Conservation (phyloP, 352 stramenopile species). For the Globisporangium lucens region DNA sequence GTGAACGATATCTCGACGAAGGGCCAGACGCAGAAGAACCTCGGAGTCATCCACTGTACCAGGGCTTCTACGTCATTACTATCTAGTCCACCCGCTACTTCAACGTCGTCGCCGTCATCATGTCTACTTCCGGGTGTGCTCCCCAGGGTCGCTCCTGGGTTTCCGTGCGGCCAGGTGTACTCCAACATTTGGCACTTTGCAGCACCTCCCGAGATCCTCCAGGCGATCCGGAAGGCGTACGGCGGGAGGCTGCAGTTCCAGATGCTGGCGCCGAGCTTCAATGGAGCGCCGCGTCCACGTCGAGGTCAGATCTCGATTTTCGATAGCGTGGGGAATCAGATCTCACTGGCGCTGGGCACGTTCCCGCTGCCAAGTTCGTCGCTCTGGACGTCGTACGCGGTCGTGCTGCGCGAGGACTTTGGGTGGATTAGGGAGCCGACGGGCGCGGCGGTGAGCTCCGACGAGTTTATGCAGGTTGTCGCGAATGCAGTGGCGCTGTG, state of each 20-base stretch:
- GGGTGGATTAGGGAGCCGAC: constrained; percentile 62
- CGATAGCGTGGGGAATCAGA: constrained; percentile 20
- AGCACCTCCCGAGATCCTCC: constrained; percentile 30
- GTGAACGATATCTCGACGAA: constrained; percentile 55
- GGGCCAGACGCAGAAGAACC: constrained; percentile 41
- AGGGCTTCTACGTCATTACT: not conserved
- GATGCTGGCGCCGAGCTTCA: constrained; percentile 65
- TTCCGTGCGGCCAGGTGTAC: constrained; percentile 67
- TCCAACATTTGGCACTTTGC: constrained; percentile 69
- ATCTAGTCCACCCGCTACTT: not conserved
- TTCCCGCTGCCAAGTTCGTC: constrained; percentile 42
- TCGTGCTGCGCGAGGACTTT: constrained; percentile 71
- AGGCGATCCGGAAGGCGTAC: constrained; percentile 38
- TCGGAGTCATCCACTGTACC: constrained; percentile 33
- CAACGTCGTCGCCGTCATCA: not conserved
- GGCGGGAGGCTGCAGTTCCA: constrained; percentile 65
- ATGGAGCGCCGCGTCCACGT: constrained; percentile 46
- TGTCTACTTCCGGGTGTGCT: constrained; percentile 35
- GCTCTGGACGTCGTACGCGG: constrained; percentile 63
- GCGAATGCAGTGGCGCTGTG: constrained; percentile 33
- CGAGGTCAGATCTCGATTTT: constrained; percentile 60
- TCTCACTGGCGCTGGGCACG: constrained; percentile 48
- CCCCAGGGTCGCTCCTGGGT: constrained; percentile 38
- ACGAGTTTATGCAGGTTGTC: constrained; percentile 35
- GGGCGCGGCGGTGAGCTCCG: constrained; percentile 24